Conservation (phyloP, 495 filamentous ascomycete species). For the Amniculicola lignicola region DNA sequence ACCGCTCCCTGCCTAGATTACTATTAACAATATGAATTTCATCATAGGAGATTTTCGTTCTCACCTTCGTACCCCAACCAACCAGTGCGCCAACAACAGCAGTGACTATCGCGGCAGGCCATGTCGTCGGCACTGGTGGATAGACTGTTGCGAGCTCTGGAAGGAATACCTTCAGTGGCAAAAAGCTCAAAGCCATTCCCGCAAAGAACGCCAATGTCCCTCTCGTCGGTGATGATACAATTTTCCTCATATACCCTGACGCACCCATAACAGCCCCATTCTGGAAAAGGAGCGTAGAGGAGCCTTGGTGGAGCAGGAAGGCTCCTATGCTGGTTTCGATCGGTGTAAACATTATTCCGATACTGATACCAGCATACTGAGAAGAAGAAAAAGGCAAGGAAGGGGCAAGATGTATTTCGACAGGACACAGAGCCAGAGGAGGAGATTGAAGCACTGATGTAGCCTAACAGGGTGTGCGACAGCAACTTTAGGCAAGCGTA, state of each 20-base stretch:
- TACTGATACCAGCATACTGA: too few relatives aligned
- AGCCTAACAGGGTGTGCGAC: too few relatives aligned
- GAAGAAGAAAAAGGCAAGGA: too few relatives aligned
- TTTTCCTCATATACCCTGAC: constrained; percentile 49
- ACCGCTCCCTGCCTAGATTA: constrained; percentile 40
- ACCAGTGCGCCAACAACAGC: constrained; percentile 48
- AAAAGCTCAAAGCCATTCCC: constrained; percentile 48
- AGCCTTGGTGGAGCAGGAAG: constrained; percentile 53
- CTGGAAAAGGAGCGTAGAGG: constrained; percentile 52
- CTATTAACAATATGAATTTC: too few relatives aligned
- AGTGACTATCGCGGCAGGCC: constrained; percentile 41
- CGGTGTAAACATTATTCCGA: constrained; percentile 60
- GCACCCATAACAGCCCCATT: constrained; percentile 57
- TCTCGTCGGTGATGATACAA: constrained; percentile 41
- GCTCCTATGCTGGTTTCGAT: constrained; percentile 56
- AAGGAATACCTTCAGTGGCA: constrained; percentile 43
- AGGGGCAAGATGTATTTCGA: too few relatives aligned
- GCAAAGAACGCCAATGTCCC: constrained; percentile 51
- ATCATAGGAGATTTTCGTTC: too few relatives aligned
- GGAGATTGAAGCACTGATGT: too few relatives aligned
- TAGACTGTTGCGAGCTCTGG: constrained; percentile 50
- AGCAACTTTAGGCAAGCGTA: too few relatives aligned
- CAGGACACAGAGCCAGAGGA: too few relatives aligned
- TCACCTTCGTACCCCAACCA: constrained; percentile 57
- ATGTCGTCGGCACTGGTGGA: constrained; percentile 37